phyloP scores from a whole-genome alignment of 1,139 yeast species.

The Sugiyamaella japonica region DNA sequence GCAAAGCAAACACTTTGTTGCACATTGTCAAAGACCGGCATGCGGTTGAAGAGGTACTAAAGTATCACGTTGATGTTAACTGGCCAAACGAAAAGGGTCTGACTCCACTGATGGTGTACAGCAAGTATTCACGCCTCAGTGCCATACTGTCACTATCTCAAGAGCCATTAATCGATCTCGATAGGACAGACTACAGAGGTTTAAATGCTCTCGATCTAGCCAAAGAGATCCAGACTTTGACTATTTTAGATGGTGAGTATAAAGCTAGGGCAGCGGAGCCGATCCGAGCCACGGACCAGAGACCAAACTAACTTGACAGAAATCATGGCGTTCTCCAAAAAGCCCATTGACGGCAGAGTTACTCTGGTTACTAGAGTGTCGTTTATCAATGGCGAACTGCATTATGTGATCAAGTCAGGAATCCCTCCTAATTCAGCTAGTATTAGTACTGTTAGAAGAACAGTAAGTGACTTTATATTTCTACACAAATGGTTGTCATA shows the following conservation, averaged over 20 bases:
- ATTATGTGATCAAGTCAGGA: slow-evolving; percentile 38
- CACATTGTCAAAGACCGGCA: slow-evolving; percentile 58
- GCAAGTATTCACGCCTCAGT: slow-evolving; percentile 66
- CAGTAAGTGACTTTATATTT: slow-evolving; percentile 43
- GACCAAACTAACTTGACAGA: slow-evolving; percentile 21
- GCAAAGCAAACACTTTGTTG: slow-evolving; percentile 69
- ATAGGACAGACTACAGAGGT: slow-evolving; percentile 34
- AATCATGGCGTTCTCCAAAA: slow-evolving; percentile 20
- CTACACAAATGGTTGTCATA: slow-evolving; percentile 42
- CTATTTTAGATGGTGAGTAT: slow-evolving; percentile 47
- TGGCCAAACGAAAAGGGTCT: slow-evolving; percentile 57
- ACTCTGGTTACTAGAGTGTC: slow-evolving; percentile 28
- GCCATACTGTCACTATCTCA: slow-evolving; percentile 48
- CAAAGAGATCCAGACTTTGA: slow-evolving; percentile 47
- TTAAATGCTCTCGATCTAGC: slow-evolving; percentile 55
- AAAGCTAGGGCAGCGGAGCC: too few species aligned
- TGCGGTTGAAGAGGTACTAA: slow-evolving; percentile 47
- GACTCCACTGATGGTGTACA: slow-evolving; percentile 70
- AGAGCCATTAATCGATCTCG: slow-evolving; percentile 35
- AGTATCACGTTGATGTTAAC: slow-evolving; percentile 55
- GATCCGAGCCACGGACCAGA: too few species aligned
- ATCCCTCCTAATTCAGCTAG: slow-evolving; percentile 22
- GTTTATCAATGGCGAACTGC: slow-evolving; percentile 34
- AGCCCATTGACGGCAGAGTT: slow-evolving; percentile 12
- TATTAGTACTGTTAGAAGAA: slow-evolving; percentile 38